Evolutionary conservation across 1,284 basidiomycete species (phyloP).

Genomic region (Leccinum glutinopallens): DNA sequence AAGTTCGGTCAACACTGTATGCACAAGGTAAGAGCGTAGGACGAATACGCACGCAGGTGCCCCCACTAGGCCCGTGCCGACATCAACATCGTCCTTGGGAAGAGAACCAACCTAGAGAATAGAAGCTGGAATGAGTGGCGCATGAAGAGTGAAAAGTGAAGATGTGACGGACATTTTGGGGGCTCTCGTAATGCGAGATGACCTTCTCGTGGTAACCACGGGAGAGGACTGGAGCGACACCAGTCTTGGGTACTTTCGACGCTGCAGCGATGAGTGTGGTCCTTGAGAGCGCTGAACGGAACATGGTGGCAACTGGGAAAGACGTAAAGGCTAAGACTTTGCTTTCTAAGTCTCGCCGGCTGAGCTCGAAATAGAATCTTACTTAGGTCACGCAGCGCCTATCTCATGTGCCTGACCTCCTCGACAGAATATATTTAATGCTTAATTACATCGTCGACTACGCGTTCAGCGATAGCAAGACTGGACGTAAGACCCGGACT

Average conservation of each 20-base stretch:
- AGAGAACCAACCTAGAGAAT: slow-evolving; percentile 86
- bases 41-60: slow-evolving; percentile 86
- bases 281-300: slow-evolving; percentile 60
- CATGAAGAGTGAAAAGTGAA: slow-evolving; percentile 30
- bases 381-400: background rate
- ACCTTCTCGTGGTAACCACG: slow-evolving; percentile 92
- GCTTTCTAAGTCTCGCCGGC: slow-evolving; percentile 20
- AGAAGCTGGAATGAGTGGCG: slow-evolving; percentile 51
- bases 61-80: slow-evolving; percentile 97
- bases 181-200: slow-evolving; percentile 94
- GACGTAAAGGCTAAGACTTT: slow-evolving; percentile 10
- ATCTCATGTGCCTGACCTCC: background rate
- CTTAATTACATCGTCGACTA: slow-evolving; percentile 60
- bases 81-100: slow-evolving; percentile 87
- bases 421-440: background rate
- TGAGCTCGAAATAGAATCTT: slow-evolving; percentile 30
- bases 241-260: slow-evolving; percentile 44
- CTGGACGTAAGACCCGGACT: slow-evolving; percentile 77
- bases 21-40: slow-evolving; percentile 4
- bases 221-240: slow-evolving; percentile 50
- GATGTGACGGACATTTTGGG: slow-evolving; percentile 78
- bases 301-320: slow-evolving; percentile 56
- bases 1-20: slow-evolving; percentile 14
- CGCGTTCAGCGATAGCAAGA: slow-evolving; percentile 73
- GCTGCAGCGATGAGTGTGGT: slow-evolving; percentile 48